Evolutionary conservation across 306 rosid genomes (phyloP), one percentile per base, ranked within the genome.

Genomic region (Pueraria montana): DNA sequence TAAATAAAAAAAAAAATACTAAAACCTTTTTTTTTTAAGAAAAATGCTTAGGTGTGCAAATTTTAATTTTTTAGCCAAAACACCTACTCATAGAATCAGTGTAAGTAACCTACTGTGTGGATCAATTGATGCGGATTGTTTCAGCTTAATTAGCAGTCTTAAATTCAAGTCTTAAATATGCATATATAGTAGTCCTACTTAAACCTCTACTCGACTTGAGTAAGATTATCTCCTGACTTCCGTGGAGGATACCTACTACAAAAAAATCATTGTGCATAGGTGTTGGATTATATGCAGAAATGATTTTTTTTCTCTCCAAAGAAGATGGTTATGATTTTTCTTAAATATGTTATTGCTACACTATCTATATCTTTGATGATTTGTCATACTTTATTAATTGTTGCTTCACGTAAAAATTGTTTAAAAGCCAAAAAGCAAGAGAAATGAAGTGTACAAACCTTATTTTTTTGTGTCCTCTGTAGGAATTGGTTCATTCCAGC

Each of bases 401-500:
- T 21, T 21, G 63, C 21, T 58, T 58, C 62, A 58, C 6, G 17
- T 9, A 58, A 58, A 10, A 58, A 61, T 5, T 24, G 18, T 26
- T 61, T 24, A 26, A 26, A 24, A 9, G 13, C 18, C 17, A 13
- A 61, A 61, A 24, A 24, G 63, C 64, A 23, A 58, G 64, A 10
- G 64, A 43, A 43, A 11, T 43, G 43, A 8, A 55, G 27, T 55
- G 62, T 21, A 10, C 36, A 10, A 23, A 4, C 7, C 11, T 23
- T 59, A 18, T 21, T 8, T 55, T 9, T 12, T 16, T 50, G 62
- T 58, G 16, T 24, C 6, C 65, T 23, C n/a, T 26, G n/a, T 26
- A 61, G 67, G 38, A 61, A 26, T 26, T 61, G 67, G 67, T 61
- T 61, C n/a, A 26, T 61, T 61, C 38, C 67, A 61, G 67, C 67